These are phyloP conservation scores for Syzygium malaccense DNA, from an alignment of 441 rosid genomes.

Conservation along the genomic window DNA sequence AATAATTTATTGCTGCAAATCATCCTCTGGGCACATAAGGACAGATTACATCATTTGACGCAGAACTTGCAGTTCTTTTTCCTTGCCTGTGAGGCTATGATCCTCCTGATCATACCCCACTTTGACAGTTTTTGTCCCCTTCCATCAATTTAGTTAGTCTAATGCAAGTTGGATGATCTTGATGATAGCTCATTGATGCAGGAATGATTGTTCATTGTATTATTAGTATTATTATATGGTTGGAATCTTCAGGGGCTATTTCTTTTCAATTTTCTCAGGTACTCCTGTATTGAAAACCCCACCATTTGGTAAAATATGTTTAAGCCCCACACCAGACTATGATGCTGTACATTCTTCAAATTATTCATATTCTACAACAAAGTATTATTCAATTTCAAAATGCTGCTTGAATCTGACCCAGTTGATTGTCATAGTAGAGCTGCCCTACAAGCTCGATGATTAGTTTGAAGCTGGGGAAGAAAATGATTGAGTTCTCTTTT, in stretches of 20 bases:
- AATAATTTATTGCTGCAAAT: background rate
- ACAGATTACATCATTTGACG: background rate
- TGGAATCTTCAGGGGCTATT: background rate
- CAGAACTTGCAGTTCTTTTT: background rate
- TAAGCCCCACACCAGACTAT: background rate
- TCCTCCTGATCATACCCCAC: background rate
- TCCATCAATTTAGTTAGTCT: background rate
- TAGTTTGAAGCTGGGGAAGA: background rate
- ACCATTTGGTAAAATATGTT: background rate
- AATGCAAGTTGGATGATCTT: background rate
- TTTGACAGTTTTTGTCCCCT: background rate
- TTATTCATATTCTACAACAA: background rate
- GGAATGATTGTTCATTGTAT: background rate
- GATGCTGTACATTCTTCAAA: background rate
- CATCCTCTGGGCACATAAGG: background rate
- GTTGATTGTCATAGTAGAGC: background rate
- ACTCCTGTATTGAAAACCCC: background rate
- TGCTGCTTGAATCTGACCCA: background rate
- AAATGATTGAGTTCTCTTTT: background rate
- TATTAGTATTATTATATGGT: background rate
- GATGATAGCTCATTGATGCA: background rate
- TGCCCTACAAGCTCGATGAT: background rate
- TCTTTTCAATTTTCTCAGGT: background rate
- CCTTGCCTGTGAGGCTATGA: background rate
- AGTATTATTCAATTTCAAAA: background rate